Percentiles rank a stretch among this genome's conserved stretches.
Evolutionary conservation across 2,329 filamentous ascomycete species (phyloP).

Genomic region (Zelopaecilomyces penicillatus): DNA sequence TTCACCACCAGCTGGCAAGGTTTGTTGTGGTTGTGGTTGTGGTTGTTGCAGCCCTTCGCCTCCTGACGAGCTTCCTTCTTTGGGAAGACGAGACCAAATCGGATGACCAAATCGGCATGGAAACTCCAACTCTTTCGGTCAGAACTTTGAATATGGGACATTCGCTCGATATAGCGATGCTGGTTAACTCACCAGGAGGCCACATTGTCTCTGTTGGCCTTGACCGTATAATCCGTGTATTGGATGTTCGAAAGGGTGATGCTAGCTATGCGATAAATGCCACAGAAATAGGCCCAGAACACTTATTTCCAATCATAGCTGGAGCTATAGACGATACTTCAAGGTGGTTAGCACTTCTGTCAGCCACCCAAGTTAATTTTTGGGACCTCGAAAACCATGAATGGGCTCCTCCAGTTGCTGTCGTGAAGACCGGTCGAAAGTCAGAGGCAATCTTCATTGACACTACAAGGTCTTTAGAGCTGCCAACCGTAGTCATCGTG

Average conservation of each 20-base stretch:
- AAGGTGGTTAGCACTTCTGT: constrained; percentile 58
- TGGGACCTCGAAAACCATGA: constrained; percentile 53
- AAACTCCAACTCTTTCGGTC: constrained; percentile 45
- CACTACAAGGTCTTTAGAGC: constrained; percentile 24
- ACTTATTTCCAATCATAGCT: constrained; percentile 52
- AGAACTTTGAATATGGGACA: constrained; percentile 56
- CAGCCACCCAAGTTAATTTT: constrained; percentile 47
- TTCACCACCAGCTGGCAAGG: constrained; percentile 47
- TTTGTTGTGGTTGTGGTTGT: constrained; percentile 58
- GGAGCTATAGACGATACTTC: constrained; percentile 57
- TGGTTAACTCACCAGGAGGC: constrained; percentile 54
- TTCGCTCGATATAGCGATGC: constrained; percentile 57
- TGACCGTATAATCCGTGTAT: constrained; percentile 60
- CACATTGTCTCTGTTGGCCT: constrained; percentile 62
- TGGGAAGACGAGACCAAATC: constrained; percentile 51
- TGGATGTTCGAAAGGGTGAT: constrained; percentile 46
- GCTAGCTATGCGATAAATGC: constrained; percentile 33
- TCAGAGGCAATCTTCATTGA: constrained; percentile 59
- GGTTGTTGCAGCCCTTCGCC: constrained; percentile 53
- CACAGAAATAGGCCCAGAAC: constrained; percentile 30
- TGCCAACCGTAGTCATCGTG: constrained; percentile 50
- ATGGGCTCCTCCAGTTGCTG: constrained; percentile 46
- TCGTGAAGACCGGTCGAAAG: constrained; percentile 45
- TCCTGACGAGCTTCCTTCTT: constrained; percentile 67
- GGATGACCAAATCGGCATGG: constrained; percentile 39